A percentile compares a stretch with the other conserved stretches of the same genome.
These are phyloP conservation scores for Cladochytrium replicatum DNA, from an alignment of 192 early-diverging fungal species.

Conservation along the genomic window DNA sequence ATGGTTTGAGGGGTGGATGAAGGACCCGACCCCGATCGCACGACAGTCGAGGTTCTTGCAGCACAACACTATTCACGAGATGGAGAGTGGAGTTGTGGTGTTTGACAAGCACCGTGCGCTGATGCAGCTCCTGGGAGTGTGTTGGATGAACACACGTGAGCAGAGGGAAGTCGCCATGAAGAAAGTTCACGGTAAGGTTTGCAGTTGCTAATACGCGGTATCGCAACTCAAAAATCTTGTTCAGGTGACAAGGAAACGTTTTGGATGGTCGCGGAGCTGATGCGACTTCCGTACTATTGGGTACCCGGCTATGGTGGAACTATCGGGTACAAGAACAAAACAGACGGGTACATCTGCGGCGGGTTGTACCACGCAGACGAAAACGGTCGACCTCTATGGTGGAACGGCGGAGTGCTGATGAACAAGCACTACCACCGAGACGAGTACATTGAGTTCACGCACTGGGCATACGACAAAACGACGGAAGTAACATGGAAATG, in stretches of 20 bases:
- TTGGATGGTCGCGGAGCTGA: slow-evolving; percentile 54
- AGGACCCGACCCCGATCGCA: slow-evolving; percentile 34
- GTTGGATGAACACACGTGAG: slow-evolving; percentile 37
- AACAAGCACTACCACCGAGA: slow-evolving; percentile 20
- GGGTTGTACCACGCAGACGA: slow-evolving; percentile 15
- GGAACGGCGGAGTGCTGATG: slow-evolving; percentile 21
- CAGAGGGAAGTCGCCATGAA: slow-evolving; percentile 16
- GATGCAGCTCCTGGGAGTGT: slow-evolving; percentile 40
- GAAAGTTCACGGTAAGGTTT: slow-evolving; percentile 9
- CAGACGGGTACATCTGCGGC: slow-evolving; percentile 11
- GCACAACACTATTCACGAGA: slow-evolving; percentile 38
- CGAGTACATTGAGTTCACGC: slow-evolving; percentile 4
- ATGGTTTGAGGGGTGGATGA: slow-evolving; percentile 34
- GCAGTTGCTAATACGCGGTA: neutral
- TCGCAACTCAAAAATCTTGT: neutral
- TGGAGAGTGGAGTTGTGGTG: slow-evolving; percentile 51
- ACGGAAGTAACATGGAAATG: slow-evolving; percentile 15
- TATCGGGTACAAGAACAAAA: slow-evolving; percentile 29
- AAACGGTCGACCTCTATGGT: slow-evolving; percentile 11
- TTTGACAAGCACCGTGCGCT: slow-evolving; percentile 42
- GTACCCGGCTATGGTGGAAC: slow-evolving; percentile 36
- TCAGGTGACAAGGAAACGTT: slow-evolving; percentile 63
- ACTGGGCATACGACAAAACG: slow-evolving; percentile 6
- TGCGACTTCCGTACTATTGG: slow-evolving; percentile 43
- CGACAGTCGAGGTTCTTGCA: slow-evolving; percentile 29